Evolutionary conservation across 106 monocot genomes (phyloP), one percentile per base, ranked within the genome.

Genomic region (Vanilla planifolia): DNA sequence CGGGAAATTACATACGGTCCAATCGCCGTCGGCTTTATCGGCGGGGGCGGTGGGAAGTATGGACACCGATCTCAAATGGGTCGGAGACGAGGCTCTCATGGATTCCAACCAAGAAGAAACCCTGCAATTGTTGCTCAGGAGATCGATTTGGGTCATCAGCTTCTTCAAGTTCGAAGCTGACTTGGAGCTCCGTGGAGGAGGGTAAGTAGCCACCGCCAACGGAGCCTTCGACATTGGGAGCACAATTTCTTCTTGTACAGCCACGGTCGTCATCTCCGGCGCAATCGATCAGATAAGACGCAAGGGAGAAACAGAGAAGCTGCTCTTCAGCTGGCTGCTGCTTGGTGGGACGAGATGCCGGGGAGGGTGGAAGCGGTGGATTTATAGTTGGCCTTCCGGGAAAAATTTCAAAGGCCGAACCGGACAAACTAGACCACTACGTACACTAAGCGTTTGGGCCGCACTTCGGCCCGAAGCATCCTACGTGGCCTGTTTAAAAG

Each of bases 81-180:
- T 72, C 6, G 81, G 81, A 2, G 77, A 82, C 30, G 77, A 82
- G 23, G 77, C 72, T 51, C 62, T 64, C 76, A 76, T 76, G 27
- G 76, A 76, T 50, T 76, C 76, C 0, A 76, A 65, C 70, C 65
- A 70, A 4, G 62, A 63, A 28, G 33, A 40, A 41, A 48, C 42
- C 35, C 62, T 59, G 2, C 44, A 42, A 8, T 48, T 8, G 28
- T 11, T 32, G 10, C 55, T 57, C 44, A 57, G 36, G 50, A 71
- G 57, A 42, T 71, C 66, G 5, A 48, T 64, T 14, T 55, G 67
- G 0, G 67, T 6, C 22, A 52, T 33, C 14, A 37, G 45, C 64
- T 70, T 76, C 56, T 64, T 76, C 47, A 36, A 21, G 33, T 6
- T 44, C 24, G 47, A 28, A 29, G 48, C 33, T 34, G 55, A 33